Conservation (phyloP, 1,284 basidiomycete genomes). For the Cutaneotrichosporon curvatum region DNA sequence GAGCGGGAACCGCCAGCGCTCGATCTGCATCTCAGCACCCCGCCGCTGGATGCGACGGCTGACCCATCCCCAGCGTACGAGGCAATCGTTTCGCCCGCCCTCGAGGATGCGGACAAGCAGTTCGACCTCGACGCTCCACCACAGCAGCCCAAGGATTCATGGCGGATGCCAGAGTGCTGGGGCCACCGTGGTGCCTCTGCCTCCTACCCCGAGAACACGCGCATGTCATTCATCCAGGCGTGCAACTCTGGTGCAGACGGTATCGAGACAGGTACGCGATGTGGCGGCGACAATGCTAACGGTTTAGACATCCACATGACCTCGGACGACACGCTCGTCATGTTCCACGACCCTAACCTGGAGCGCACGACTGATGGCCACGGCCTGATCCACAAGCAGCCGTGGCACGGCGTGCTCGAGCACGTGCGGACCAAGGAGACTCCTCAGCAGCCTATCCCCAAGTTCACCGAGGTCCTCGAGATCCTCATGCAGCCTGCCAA, state of each 20-base stretch:
- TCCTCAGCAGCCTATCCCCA: constrained; percentile 79
- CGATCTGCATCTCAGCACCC: constrained; percentile 10
- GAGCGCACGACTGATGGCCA: constrained; percentile 53
- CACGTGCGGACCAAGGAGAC: constrained; percentile 72
- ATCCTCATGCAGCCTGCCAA: constrained; percentile 62
- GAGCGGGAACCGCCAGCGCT: no score
- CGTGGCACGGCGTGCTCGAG: constrained; percentile 47
- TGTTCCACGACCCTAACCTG: constrained; percentile 85
- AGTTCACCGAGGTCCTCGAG: constrained; percentile 71
- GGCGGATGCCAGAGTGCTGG: constrained; percentile 65
- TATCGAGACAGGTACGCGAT: constrained; percentile 66
- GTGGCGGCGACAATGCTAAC: constrained; percentile 27
- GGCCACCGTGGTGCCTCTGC: constrained; percentile 88
- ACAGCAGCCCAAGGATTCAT: constrained; percentile 7
- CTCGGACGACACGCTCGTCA: constrained; percentile 76
- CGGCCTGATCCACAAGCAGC: constrained; percentile 50
- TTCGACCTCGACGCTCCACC: constrained; percentile 14
- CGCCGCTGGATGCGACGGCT: constrained; percentile 20
- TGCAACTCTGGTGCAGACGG: constrained; percentile 89
- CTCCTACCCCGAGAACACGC: constrained; percentile 82
- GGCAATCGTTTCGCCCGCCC: constrained; percentile 25
- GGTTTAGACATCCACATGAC: constrained; percentile 82
- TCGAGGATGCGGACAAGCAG: constrained; percentile 17
- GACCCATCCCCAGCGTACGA: constrained; percentile 25
- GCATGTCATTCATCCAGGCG: constrained; percentile 85